These are phyloP conservation scores for Multifurca ochricompacta DNA, from an alignment of 768 basidiomycete genomes.

Conservation along the genomic window DNA sequence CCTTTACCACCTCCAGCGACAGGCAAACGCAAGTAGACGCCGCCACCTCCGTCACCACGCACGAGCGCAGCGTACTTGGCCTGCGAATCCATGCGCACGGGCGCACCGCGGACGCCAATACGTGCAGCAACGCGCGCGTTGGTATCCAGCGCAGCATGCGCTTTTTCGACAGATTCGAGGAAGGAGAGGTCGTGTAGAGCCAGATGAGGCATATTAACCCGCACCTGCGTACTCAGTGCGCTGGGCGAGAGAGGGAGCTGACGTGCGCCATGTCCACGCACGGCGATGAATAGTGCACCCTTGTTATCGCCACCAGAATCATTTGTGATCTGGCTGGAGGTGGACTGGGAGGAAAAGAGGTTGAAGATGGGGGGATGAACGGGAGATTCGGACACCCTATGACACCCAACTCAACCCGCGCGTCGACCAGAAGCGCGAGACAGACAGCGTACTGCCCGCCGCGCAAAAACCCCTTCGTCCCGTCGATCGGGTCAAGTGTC, in stretches of 20 bases:
- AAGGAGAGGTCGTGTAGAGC: constrained; percentile 48
- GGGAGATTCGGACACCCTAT: constrained; percentile 85
- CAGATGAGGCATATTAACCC: constrained; percentile 47
- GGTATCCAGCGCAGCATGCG: constrained; percentile 85
- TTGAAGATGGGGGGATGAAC: constrained; percentile 35
- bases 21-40: constrained; percentile 74
- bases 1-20: too few relatives aligned
- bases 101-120: constrained; percentile 55
- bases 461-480: constrained; percentile 54
- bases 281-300: constrained; percentile 81
- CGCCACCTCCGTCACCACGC: constrained; percentile 64
- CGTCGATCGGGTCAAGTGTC: constrained; percentile 48
- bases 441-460: constrained; percentile 58
- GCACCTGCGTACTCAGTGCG: constrained; percentile 30
- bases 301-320: constrained; percentile 9
- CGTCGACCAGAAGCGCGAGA: constrained; percentile 45
- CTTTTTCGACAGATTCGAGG: constrained; percentile 89
- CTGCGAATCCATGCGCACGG: constrained; percentile 90
- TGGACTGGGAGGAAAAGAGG: too few relatives aligned
- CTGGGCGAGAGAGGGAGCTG: constrained; percentile 53
- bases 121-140: constrained; percentile 63
- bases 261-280: constrained; percentile 78
- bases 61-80: constrained; percentile 89
- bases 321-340: constrained; percentile 43
- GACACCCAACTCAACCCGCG: constrained; percentile 46